These are phyloP conservation scores for Diaporthe humulicola DNA, from an alignment of 2,329 filamentous ascomycete species.

Conservation along the genomic window DNA sequence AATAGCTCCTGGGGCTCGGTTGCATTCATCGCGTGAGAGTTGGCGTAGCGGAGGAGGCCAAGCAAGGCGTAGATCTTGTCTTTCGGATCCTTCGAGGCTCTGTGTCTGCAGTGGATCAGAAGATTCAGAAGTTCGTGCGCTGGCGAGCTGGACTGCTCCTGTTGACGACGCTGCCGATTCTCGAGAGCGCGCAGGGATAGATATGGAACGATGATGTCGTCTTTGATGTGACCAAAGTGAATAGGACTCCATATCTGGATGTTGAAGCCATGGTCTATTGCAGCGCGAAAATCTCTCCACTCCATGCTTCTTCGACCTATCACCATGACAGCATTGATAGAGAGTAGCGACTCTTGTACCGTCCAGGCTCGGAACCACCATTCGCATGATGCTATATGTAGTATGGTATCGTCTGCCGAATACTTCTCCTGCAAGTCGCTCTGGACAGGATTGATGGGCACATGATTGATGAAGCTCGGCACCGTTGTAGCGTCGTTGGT, in stretches of 20 bases:
- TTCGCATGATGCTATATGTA: neutral
- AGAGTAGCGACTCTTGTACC: neutral
- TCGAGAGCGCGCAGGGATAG: neutral
- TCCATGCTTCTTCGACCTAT: neutral
- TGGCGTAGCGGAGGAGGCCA: neutral
- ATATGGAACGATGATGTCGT: neutral
- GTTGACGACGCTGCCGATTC: neutral
- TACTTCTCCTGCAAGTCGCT: neutral
- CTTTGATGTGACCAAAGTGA: neutral
- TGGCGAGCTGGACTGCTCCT: neutral
- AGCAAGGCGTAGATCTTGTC: neutral
- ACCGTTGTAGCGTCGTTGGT: neutral
- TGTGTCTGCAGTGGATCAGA: neutral
- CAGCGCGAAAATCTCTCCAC: neutral
- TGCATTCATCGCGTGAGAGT: neutral
- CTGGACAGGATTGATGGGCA: neutral
- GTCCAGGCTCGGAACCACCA: neutral
- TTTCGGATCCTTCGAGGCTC: neutral
- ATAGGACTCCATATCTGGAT: neutral
- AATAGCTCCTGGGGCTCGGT: neutral
- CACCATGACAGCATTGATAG: neutral
- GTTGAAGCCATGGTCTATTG: neutral
- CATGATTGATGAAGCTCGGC: neutral
- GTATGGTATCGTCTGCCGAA: neutral
- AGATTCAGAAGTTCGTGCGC: neutral